Percentiles rank a stretch among this genome's conserved stretches.
phyloP scores from a whole-genome alignment of 225 moss, liverwort and hornwort species.

The Asterella californica region DNA sequence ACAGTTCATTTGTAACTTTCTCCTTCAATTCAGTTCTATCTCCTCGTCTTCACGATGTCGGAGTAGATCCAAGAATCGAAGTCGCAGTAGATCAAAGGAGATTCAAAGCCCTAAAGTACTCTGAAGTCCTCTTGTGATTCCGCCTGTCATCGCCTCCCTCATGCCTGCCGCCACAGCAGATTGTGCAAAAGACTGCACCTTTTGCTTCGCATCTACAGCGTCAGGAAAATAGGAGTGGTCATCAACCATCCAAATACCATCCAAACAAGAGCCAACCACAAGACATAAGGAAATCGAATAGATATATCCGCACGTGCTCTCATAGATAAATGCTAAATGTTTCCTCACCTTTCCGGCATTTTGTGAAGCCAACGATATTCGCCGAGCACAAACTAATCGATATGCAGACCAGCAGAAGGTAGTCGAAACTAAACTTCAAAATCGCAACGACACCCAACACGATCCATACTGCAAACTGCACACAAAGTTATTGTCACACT shows the following conservation, averaged over 20 bases:
- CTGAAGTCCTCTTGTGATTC: slow-evolving; percentile 25
- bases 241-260: background rate
- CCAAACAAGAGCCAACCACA: too few relatives aligned
- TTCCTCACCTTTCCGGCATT: slow-evolving; percentile 64
- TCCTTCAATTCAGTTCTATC: too few relatives aligned
- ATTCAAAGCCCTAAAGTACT: slow-evolving; percentile 19
- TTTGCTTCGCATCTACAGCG: slow-evolving; percentile 61
- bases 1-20: too few relatives aligned
- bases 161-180: slow-evolving; percentile 58
- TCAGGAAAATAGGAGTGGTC: background rate
- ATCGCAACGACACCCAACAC: slow-evolving; percentile 59
- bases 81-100: too few relatives aligned
- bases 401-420: slow-evolving; percentile 59
- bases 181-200: slow-evolving; percentile 56
- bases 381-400: slow-evolving; percentile 59
- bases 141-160: slow-evolving; percentile 33
- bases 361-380: slow-evolving; percentile 78
- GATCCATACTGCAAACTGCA: slow-evolving; percentile 70
- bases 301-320: too few relatives aligned
- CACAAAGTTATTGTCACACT: background rate
- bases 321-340: too few relatives aligned
- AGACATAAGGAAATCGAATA: too few relatives aligned
- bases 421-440: slow-evolving; percentile 69
- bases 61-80: too few relatives aligned
- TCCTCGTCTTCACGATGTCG: too few relatives aligned